Base-by-base conservation (phyloP, 352 stramenopile species). In the Blastocystis sp. region DNA sequence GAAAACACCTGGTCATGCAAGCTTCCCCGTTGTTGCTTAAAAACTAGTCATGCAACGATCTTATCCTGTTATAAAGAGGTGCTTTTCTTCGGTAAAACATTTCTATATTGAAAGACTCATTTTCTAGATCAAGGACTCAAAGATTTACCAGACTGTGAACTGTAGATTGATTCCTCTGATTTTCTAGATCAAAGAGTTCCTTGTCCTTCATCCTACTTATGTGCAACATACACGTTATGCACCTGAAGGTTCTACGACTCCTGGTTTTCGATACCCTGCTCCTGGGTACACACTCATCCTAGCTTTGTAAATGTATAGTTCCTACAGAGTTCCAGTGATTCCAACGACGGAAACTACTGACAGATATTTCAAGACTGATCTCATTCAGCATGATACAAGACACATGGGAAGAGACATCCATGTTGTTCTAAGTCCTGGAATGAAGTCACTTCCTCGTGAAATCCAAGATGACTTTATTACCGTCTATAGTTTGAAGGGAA, bases 381-480 rank as follows among this genome's bases (percentile, higher is more conserved):
- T 80, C 45, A 80, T 80, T 64, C 70, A 80, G 45, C 70, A 80
- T 41, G 70, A 80, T 80, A 80, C 70, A 39, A 80, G 70, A 80
- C 15, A 63, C 20, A 41, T 80, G 70, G 70, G 50, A 26, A 15
- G 70, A 23, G 70, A 80, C n/a, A 80, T 80, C 45, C 70, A 80
- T 41, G 70, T 80, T 26, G 50, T 80, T 64, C 70, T 80, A 8
- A 80, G 70, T 41, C 26, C 53, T 23, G 41, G 39, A 43, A 80
- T 80, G 70, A 80, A 80, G 70, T 80, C 70, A 1, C 70, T 80
- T 80, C 70, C 70, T 29, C 45, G 55, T 18, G 70, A 80, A 26
- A 64, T 80, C 20, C 70, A 63, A 47, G 50, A 37, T 23, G 39
- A 63, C 20, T 80, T 50, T 53, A 64, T 80, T 54, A 80, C 45